Conservation (phyloP, 2,329 filamentous ascomycete species). For the Stromatinia cepivora region DNA sequence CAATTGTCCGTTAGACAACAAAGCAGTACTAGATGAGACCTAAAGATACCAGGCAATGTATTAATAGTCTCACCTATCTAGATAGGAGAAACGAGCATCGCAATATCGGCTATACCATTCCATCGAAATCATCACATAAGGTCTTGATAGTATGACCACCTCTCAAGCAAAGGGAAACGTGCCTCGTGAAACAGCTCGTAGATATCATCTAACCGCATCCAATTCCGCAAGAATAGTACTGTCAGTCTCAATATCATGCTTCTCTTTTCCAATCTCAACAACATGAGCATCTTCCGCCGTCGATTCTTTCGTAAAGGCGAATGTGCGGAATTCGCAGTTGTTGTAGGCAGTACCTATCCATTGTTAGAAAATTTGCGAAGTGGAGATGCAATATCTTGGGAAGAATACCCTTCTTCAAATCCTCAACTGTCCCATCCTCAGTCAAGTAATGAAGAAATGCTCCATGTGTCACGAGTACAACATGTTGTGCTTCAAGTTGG, state of each 20-base stretch:
- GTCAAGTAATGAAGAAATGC: background rate
- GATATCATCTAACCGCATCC: background rate
- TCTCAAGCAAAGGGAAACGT: background rate
- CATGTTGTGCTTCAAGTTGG: background rate
- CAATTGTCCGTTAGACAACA: too few relatives aligned
- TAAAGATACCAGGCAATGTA: too few relatives aligned
- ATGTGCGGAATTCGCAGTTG: background rate
- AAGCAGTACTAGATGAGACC: too few relatives aligned
- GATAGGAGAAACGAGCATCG: background rate
- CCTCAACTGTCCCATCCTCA: background rate
- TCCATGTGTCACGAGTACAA: background rate
- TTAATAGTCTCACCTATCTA: too few relatives aligned
- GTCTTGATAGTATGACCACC: background rate
- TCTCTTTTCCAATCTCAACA: background rate
- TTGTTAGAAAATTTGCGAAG: background rate
- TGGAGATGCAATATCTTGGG: background rate
- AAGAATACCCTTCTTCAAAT: background rate
- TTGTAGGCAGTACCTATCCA: background rate
- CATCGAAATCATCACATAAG: background rate
- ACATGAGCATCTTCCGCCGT: background rate
- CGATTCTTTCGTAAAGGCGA: background rate
- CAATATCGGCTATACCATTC: background rate
- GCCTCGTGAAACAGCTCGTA: background rate
- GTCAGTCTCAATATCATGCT: background rate
- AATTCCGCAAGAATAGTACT: background rate